phyloP scores from a whole-genome alignment of 805 yeast species.

The Cyberlindnera suaveolens region DNA sequence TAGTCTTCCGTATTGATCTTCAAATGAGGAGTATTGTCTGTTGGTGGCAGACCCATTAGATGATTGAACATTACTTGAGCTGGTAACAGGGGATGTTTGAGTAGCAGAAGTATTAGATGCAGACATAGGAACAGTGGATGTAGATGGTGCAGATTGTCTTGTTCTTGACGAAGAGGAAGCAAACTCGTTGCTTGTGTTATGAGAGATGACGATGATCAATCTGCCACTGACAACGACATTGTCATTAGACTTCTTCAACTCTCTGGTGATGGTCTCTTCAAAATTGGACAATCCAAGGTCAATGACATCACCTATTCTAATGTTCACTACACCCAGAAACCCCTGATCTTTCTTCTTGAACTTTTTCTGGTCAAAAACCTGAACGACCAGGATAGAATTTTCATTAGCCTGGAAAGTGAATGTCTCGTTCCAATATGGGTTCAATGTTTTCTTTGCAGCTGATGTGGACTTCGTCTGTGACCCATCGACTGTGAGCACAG shows the following conservation, averaged over 20 bases:
- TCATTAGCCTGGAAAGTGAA: slow-evolving; percentile 74
- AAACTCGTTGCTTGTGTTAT: slow-evolving; percentile 22
- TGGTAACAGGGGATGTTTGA: slow-evolving; percentile 17
- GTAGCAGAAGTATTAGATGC: slow-evolving; percentile 12
- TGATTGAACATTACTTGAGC: slow-evolving; percentile 18
- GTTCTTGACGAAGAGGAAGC: slow-evolving; percentile 8
- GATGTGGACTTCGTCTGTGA: slow-evolving; percentile 92
- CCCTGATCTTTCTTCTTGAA: slow-evolving; percentile 99
- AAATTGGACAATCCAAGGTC: slow-evolving; percentile 44
- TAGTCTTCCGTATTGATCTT: slow-evolving; percentile 91
- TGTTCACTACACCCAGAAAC: slow-evolving; percentile 90
- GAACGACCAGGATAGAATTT: slow-evolving; percentile 82
- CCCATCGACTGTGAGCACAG: slow-evolving; percentile 96
- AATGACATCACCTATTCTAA: slow-evolving; percentile 82
- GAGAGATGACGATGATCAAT: slow-evolving; percentile 69
- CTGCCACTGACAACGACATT: slow-evolving; percentile 91
- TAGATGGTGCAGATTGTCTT: slow-evolving; percentile 18
- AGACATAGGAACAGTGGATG: slow-evolving; percentile 18
- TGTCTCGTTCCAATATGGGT: slow-evolving; percentile 97
- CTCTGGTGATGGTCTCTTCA: slow-evolving; percentile 89
- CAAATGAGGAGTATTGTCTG: slow-evolving; percentile 86
- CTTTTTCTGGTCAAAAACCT: slow-evolving; percentile 94
- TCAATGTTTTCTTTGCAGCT: slow-evolving; percentile 86
- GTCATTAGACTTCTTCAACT: slow-evolving; percentile 86
- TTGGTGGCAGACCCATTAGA: slow-evolving; percentile 10